A percentile compares a stretch with the other conserved stretches of the same genome.
Evolutionary conservation across 352 stramenopile genomes (phyloP).

Genomic region (Phytophthora lateralis): DNA sequence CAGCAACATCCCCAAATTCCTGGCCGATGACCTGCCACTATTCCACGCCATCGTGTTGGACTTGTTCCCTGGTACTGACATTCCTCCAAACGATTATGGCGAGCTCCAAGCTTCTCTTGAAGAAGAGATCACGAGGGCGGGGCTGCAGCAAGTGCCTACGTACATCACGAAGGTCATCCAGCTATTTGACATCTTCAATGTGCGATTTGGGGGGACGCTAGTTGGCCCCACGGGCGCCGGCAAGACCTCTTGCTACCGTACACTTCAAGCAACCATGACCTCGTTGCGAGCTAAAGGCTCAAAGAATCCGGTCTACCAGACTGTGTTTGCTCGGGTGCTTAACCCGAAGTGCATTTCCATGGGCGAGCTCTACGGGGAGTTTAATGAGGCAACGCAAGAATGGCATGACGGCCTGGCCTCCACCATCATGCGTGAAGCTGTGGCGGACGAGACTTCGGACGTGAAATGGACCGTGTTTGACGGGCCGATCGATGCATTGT

Average conservation of each 20-base stretch:
- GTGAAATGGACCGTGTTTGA: conserved; percentile 94
- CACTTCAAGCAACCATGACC: conserved; percentile 89
- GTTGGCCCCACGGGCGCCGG: conserved; percentile 86
- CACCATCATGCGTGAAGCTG: conserved; percentile 80
- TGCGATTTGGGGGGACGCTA: conserved; percentile 91
- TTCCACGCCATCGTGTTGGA: conserved; percentile 93
- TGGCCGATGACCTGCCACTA: conserved; percentile 90
- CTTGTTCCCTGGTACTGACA: conserved; percentile 90
- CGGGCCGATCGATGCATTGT: conserved; percentile 94
- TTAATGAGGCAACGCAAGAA: conserved; percentile 90
- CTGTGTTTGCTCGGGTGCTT: conserved; percentile 68
- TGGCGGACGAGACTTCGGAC: conserved; percentile 66
- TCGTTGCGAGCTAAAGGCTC: conserved; percentile 62
- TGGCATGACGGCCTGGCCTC: conserved; percentile 86
- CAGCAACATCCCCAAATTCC: conserved; percentile 96
- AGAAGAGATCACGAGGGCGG: conserved; percentile 60
- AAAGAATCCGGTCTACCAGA: conserved; percentile 83
- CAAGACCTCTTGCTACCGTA: conserved; percentile 90
- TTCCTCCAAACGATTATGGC: conserved; percentile 85
- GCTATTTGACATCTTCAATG: conserved; percentile 95
- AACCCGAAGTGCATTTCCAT: conserved; percentile 91
- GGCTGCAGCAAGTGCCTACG: conserved; percentile 67
- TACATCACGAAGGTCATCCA: conserved; percentile 95
- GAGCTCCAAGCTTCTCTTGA: conserved; percentile 75
- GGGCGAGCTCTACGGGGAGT: conserved; percentile 87